Conservation (phyloP, 2,329 filamentous ascomycete genomes). For the Fusarium sp. region DNA sequence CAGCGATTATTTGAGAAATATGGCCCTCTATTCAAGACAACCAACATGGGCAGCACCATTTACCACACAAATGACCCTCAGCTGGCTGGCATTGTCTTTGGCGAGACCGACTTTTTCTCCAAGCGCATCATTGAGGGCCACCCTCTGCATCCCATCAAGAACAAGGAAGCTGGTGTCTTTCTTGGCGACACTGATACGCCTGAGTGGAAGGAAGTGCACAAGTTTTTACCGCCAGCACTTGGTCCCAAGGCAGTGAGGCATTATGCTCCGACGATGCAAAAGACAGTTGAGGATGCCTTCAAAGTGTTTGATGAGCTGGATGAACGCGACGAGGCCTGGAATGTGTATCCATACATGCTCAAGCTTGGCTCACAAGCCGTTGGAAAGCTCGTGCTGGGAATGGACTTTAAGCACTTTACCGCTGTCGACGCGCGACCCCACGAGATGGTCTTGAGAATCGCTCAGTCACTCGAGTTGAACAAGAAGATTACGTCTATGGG, state of each 20-base stretch:
- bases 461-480: constrained; percentile 67
- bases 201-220: constrained; percentile 69
- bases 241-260: constrained; percentile 73
- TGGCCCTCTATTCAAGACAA: constrained; percentile 67
- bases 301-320: constrained; percentile 68
- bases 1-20: constrained; percentile 68
- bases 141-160: constrained; percentile 62
- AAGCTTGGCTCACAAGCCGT: constrained; percentile 65
- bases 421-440: constrained; percentile 63
- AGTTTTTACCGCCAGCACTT: constrained; percentile 73
- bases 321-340: constrained; percentile 61
- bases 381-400: constrained; percentile 61
- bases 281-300: constrained; percentile 66
- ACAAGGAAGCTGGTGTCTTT: constrained; percentile 61
- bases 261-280: constrained; percentile 73
- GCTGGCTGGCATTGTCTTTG: constrained; percentile 62
- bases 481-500: constrained; percentile 71
- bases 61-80: constrained; percentile 68
- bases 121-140: constrained; percentile 68
- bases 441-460: constrained; percentile 67
- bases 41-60: constrained; percentile 64
- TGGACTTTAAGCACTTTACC: constrained; percentile 63
- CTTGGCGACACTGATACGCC: constrained; percentile 66
- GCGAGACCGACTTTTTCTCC: constrained; percentile 68
- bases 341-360: constrained; percentile 66